These are phyloP conservation scores for Thymus quinquecostatus DNA, from an alignment of 257 asterid genomes.

Conservation along the genomic window DNA sequence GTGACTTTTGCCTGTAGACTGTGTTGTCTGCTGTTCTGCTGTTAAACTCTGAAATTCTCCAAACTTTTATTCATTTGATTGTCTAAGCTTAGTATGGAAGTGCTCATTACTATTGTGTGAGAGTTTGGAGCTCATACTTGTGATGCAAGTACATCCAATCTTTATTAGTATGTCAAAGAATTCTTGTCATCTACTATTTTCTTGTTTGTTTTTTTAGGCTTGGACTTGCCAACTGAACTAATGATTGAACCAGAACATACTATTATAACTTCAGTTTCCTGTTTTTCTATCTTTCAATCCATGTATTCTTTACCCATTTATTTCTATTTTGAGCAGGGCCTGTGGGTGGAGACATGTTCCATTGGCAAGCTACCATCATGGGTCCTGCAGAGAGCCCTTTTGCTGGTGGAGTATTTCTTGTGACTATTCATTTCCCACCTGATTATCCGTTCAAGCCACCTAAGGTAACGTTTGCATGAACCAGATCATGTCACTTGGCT, in stretches of 20 bases:
- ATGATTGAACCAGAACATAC: no score
- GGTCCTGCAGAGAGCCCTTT: constrained; percentile 86
- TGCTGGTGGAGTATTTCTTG: constrained; percentile 72
- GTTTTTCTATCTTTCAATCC: no score
- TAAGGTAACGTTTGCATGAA: constrained; percentile 46
- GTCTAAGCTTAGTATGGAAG: not conserved
- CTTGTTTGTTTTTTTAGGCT: no score
- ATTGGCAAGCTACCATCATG: constrained; percentile 87
- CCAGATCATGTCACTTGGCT: no score
- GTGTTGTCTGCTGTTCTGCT: not conserved
- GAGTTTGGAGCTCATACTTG: not conserved
- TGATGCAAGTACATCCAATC: not conserved
- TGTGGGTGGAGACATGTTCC: constrained; percentile 77
- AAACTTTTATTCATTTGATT: no score
- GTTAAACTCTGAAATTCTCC: not conserved
- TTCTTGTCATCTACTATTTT: no score
- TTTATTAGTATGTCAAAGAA: no score
- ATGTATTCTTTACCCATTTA: not conserved
- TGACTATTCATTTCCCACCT: constrained; percentile 74
- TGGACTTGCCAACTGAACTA: no score
- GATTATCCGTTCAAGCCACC: constrained; percentile 91
- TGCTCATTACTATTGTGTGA: no score
- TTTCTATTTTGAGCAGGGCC: constrained; percentile 52
- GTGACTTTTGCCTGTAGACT: not conserved
- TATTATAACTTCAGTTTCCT: no score